Evolutionary conservation across 1,139 yeast genomes (phyloP).

Genomic region (Arxiozyma heterogenica): DNA sequence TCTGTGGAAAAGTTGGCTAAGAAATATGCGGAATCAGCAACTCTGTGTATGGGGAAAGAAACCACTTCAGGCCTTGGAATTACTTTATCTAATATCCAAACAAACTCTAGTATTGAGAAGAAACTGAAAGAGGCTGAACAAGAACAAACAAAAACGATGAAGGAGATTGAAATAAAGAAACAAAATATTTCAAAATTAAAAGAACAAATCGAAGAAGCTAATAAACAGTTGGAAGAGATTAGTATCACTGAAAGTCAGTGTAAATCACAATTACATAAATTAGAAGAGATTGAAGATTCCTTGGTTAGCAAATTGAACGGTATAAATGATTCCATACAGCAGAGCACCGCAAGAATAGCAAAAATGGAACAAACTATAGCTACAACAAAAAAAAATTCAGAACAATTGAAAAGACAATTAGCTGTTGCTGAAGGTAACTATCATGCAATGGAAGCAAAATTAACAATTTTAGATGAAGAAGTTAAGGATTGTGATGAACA

Average conservation of each 20-base stretch:
- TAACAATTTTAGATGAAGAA: constrained; percentile 50
- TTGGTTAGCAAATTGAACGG: constrained; percentile 10
- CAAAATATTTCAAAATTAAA: constrained; percentile 1
- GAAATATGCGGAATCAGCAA: not conserved
- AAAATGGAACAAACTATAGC: constrained; percentile 40
- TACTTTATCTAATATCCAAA: not conserved
- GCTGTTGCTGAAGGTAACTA: constrained; percentile 75
- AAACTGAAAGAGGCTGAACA: not conserved
- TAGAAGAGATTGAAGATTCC: constrained; percentile 3
- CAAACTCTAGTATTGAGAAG: not conserved
- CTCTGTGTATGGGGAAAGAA: not conserved
- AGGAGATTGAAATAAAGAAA: not conserved
- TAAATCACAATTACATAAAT: constrained; percentile 4
- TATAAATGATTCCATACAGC: constrained; percentile 33
- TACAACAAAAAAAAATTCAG: constrained; percentile 4
- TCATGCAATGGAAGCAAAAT: constrained; percentile 60
- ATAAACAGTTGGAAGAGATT: not conserved
- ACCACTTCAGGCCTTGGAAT: constrained; percentile 1
- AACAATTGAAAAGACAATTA: constrained; percentile 42
- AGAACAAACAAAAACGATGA: not conserved
- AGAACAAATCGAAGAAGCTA: constrained; percentile 2
- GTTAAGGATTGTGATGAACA: constrained; percentile 31
- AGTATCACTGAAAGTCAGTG: not conserved
- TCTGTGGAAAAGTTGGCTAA: constrained; percentile 2
- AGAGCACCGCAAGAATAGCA: constrained; percentile 60